Evolutionary conservation across 805 yeast genomes (phyloP).

Genomic region (Henningerozyma blattae): DNA sequence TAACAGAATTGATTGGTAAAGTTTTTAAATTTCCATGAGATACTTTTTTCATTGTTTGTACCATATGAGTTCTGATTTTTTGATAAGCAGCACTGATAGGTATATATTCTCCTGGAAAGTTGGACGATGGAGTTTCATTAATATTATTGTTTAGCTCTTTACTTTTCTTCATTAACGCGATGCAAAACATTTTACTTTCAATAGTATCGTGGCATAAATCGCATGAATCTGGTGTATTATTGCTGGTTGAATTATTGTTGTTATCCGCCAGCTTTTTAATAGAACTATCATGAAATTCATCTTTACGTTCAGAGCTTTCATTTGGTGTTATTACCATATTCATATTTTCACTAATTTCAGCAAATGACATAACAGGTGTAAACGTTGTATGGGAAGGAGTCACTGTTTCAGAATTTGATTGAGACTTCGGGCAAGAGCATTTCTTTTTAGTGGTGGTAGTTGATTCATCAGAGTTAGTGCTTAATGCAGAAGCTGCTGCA

Average conservation of each 20-base stretch:
- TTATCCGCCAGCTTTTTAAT: too few relatives aligned
- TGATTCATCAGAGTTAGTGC: too few relatives aligned
- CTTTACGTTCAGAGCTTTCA: too few relatives aligned
- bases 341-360: neutral
- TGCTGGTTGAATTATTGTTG: too few relatives aligned
- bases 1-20: neutral
- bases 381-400: neutral
- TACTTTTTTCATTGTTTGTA: conserved; percentile 10
- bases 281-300: too few relatives aligned
- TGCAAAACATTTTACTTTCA: neutral
- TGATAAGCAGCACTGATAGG: conserved; percentile 87
- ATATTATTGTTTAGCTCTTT: neutral
- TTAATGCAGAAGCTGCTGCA: neutral
- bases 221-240: too few relatives aligned
- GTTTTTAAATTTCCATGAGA: neutral
- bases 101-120: conserved; percentile 37
- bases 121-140: neutral
- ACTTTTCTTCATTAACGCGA: neutral
- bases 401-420: neutral
- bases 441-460: too few relatives aligned
- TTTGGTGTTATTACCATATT: too few relatives aligned
- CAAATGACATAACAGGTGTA: neutral
- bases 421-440: neutral
- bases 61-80: conserved; percentile 70
- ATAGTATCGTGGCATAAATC: neutral